A percentile compares a stretch with the other conserved stretches of the same genome.
Conservation (phyloP, 2,329 filamentous ascomycete genomes). For the Cercospora citrullina region DNA sequence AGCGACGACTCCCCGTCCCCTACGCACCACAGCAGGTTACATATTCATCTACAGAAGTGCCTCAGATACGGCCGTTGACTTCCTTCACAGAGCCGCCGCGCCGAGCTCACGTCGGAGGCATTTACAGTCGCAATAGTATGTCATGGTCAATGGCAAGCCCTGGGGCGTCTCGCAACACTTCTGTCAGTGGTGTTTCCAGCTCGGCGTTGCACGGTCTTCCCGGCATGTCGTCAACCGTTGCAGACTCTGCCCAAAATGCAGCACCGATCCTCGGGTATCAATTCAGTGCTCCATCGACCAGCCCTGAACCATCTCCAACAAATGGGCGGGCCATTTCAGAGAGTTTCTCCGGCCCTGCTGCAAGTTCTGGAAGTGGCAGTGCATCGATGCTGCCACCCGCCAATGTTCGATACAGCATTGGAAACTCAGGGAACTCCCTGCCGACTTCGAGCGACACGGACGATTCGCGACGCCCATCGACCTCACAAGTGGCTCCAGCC, state of each 20-base stretch:
- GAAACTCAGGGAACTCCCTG: constrained; percentile 14
- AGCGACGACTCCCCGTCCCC: constrained; percentile 37
- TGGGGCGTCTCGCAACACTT: constrained; percentile 17
- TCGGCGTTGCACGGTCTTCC: constrained; percentile 14
- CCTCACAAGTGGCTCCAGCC: constrained; percentile 23
- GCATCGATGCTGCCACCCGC: constrained; percentile 30
- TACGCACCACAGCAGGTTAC: constrained; percentile 28
- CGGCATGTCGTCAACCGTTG: constrained; percentile 10
- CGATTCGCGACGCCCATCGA: constrained; percentile 22
- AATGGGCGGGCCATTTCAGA: constrained; percentile 25
- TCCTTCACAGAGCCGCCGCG: constrained; percentile 29
- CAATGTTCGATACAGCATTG: constrained; percentile 20
- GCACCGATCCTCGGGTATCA: constrained; percentile 32
- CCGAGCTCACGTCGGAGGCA: constrained; percentile 32
- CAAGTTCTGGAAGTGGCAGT: constrained; percentile 22
- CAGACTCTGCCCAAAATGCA: constrained; percentile 19
- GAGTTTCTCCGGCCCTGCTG: constrained; percentile 24
- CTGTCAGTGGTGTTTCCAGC: constrained; percentile 11
- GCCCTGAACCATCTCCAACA: constrained; percentile 31
- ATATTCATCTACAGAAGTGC: constrained; percentile 24
- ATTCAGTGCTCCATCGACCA: constrained; percentile 29
- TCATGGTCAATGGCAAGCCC: constrained; percentile 31
- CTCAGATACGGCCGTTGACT: constrained; percentile 31
- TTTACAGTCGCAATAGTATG: constrained; percentile 36
- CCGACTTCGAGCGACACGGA: constrained; percentile 17